Base-by-base conservation (phyloP, 2,329 filamentous ascomycete species). In the Lasiodiplodia gonubiensis region DNA sequence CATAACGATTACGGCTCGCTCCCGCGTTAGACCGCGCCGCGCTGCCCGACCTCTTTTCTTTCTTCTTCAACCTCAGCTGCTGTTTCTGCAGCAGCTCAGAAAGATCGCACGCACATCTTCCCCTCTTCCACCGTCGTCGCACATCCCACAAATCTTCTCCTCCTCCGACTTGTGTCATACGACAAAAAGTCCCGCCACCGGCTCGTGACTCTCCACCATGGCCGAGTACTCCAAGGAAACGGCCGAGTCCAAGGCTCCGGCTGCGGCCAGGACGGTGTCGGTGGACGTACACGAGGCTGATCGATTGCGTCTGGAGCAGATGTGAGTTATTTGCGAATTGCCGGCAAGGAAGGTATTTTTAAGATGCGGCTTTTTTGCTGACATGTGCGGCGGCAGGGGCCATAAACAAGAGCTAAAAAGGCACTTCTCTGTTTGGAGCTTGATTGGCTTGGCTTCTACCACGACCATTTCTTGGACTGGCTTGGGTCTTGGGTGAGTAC, bases 401-500 rank as follows among this genome's bases (percentile, higher is more conserved):
- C 66, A 63, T n/a, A 37, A 67, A 35, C 66, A 67, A 27, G 66
- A 67, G 57, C 66, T 67, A 14, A 63, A 67, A 37, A 57, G 66
- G n/a, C 66, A 67, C 37, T 67, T 67, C 49, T 51, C 55, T 37
- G 66, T 67, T 35, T 67, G 59, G 48, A 67, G 66, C 57, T 55
- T 67, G 66, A 67, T 67, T 27, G 66, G 66, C 27, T 63, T 67
- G 37, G 66, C 67, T 35, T 69, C 66, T 10, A 70, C 67, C 49
- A 66, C 67, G 46, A 70, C 67, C 23, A 68, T 68, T 25, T 68
- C 69, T 37, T 69, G 70, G 67, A 69, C 68, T 25, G 70, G 65
- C 59, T 64, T 70, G n/a, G 67, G 64, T 18, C 63, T 68, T 18
- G 70, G 67, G 39, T 67, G 37, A 35, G 48, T 23, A 18, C 12